Conservation (phyloP, 495 filamentous ascomycete species). For the Neurospora sp. region DNA sequence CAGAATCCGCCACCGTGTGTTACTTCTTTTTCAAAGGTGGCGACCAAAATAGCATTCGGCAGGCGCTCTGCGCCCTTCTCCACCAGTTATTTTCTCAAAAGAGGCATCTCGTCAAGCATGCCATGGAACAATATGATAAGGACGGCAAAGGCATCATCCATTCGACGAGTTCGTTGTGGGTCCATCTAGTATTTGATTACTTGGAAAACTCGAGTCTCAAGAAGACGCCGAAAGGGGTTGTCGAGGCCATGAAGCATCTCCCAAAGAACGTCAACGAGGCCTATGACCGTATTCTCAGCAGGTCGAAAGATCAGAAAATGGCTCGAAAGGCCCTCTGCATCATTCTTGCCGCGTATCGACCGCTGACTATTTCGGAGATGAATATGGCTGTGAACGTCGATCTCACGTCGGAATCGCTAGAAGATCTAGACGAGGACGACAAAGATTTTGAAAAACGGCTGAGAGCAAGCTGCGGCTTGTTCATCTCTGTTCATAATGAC, state of each 20-base stretch:
- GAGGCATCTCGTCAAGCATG: conserved; percentile 2
- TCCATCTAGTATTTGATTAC: conserved; percentile 10
- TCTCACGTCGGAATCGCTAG: neutral
- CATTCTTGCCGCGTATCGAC: conserved; percentile 11
- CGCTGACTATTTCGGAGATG: conserved; percentile 9
- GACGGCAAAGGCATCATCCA: neutral
- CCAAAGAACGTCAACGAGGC: conserved; percentile 12
- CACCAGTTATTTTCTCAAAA: conserved; percentile 22
- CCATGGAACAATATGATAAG: neutral
- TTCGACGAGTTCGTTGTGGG: conserved; percentile 25
- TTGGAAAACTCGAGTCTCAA: conserved; percentile 1
- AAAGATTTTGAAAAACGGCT: conserved; percentile 5
- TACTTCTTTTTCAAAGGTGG: conserved; percentile 28
- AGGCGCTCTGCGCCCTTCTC: conserved; percentile 26
- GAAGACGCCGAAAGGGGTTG: conserved; percentile 7
- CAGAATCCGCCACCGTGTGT: conserved; percentile 10
- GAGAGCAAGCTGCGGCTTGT: conserved; percentile 15
- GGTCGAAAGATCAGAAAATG: neutral
- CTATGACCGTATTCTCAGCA: conserved; percentile 16
- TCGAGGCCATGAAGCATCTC: conserved; percentile 1
- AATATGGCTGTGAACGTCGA: conserved; percentile 6
- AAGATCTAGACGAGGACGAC: conserved; percentile 12
- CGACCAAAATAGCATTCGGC: conserved; percentile 11
- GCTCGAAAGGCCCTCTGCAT: conserved; percentile 10
- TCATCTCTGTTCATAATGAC: conserved; percentile 11